phyloP scores from a whole-genome alignment of 179 eudicot genomes.

The Heliamphora pulchella region DNA sequence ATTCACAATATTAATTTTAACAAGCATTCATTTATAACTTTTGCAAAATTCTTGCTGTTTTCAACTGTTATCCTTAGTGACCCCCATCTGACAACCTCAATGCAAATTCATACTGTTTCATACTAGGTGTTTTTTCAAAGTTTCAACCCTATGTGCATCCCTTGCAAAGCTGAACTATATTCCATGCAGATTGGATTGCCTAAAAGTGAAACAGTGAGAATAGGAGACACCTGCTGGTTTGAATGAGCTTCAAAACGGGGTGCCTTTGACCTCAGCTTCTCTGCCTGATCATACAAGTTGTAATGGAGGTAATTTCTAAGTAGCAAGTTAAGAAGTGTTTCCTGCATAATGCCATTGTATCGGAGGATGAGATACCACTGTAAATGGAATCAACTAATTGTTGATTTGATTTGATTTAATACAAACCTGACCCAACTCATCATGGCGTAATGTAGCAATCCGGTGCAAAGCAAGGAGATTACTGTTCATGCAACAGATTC shows the following conservation, averaged over 20 bases:
- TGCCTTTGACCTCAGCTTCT: slow-evolving; percentile 95
- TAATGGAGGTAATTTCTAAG: slow-evolving; percentile 93
- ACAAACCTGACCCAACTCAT: slow-evolving; percentile 97
- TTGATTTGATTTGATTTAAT: not conserved
- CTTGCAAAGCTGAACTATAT: not conserved
- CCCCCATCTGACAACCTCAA: not conserved
- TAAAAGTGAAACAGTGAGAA: not conserved
- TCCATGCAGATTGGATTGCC: not conserved
- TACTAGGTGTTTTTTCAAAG: not conserved
- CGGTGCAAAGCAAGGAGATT: slow-evolving; percentile 87
- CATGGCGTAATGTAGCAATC: slow-evolving; percentile 82
- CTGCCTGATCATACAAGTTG: slow-evolving; percentile 94
- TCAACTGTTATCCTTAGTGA: not conserved
- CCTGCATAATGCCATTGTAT: slow-evolving; percentile 40
- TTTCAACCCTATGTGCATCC: not conserved
- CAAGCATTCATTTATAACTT: not conserved
- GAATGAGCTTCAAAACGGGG: slow-evolving; percentile 99
- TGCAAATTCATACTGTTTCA: not conserved
- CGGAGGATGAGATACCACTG: slow-evolving; percentile 4
- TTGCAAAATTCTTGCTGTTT: not conserved
- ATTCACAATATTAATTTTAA: not conserved
- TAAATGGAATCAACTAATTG: not conserved
- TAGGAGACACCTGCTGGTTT: slow-evolving; percentile 72
- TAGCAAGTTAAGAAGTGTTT: slow-evolving; percentile 84
- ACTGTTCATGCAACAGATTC: slow-evolving; percentile 33